Evolutionary conservation across 176 grass and related monocot species (phyloP), one percentile per base, ranked within the genome.

Genomic region (Lolium multiflorum): DNA sequence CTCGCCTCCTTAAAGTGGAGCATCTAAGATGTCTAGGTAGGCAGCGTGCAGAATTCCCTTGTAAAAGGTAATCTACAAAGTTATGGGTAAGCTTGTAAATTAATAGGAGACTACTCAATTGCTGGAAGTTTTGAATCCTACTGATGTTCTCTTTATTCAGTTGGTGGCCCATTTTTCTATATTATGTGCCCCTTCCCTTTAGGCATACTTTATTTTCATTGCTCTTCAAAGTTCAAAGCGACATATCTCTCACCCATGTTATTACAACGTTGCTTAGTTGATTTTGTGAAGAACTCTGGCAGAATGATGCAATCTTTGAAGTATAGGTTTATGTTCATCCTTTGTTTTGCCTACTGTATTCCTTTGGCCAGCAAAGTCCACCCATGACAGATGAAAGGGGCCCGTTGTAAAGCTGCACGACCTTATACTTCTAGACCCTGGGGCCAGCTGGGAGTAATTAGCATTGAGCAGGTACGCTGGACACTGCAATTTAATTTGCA

Each of bases 181-280:
- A n/a, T 3, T 28, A 9, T 81, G 39, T 67, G 22, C 17, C 55
- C 80, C 43, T 82, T 48, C 6, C 11, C 25, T 76, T 7, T 4
- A 70, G 6, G 21, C 20, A 51, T 82, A 81, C 11, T 38, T 80
- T 73, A 59, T 75, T 63, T 81, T 31, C 77, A 69, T 74, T 65
- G n/a, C 10, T 65, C 69, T 65, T 74, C n/a, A 74, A 43, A 43
- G 41, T 43, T 43, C 7, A 43, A 43, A 43, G 41, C 4, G 6
- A 43, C 7, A 5, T 43, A 7, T 43, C 41, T 43, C 41, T 43
- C 41, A 43, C 41, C 41, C 41, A 65, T 65, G 28, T 24, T 46
- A n/a, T 73, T 62, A 16, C 11, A 69, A 15, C 71, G 9, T 81
- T 47, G 11, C 10, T 13, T 35, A 11, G 63, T 37, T 65, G 7